Evolutionary conservation across 371 early-diverging fungal species (phyloP).

Genomic region (Syncephalis plumigaleata): DNA sequence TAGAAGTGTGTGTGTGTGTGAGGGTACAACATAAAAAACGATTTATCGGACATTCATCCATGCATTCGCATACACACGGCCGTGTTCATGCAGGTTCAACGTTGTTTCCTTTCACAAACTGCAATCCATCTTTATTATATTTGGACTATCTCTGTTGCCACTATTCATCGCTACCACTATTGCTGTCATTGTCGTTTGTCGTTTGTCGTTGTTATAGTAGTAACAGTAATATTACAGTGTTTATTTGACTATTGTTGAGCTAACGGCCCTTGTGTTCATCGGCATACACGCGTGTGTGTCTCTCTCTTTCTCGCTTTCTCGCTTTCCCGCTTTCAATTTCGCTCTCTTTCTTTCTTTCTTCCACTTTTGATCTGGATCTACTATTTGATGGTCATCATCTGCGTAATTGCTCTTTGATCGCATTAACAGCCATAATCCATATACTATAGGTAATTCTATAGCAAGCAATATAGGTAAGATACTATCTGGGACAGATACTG

Average conservation of each 20-base stretch:
- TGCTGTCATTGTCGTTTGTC: neutral
- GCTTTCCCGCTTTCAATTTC: no score
- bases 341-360: conserved; percentile 1
- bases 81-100: neutral
- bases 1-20: no score
- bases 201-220: neutral
- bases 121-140: neutral
- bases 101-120: neutral
- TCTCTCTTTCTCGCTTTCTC: no score
- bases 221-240: neutral
- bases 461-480: neutral
- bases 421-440: no score
- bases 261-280: neutral
- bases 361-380: neutral
- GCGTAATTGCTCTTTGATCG: neutral
- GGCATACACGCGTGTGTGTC: neutral
- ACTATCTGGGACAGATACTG: neutral
- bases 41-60: neutral
- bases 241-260: neutral
- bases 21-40: neutral
- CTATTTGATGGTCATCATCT: neutral
- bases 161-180: neutral
- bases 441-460: neutral
- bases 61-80: neutral
- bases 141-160: neutral